Percentiles rank a stretch among this genome's conserved stretches.
These are phyloP conservation scores for Metarhizium brunneum DNA, from an alignment of 2,329 filamentous ascomycete species.

Conservation along the genomic window DNA sequence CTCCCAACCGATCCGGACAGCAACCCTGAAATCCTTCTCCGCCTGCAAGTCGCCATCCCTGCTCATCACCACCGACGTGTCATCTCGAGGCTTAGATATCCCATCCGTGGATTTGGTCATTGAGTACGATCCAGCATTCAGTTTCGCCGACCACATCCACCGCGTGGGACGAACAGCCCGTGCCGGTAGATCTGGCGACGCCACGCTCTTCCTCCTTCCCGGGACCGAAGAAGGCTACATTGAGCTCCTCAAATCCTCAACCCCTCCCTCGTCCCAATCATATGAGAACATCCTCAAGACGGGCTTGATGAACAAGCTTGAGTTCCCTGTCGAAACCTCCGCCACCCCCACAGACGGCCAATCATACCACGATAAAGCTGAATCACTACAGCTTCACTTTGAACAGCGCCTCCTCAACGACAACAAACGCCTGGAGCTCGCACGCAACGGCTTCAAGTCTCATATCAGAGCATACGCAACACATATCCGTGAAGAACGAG, in stretches of 20 bases:
- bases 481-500: conserved; percentile 75
- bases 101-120: conserved; percentile 91
- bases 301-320: conserved; percentile 51
- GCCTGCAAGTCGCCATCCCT: conserved; percentile 66
- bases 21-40: conserved; percentile 74
- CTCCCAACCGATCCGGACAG: conserved; percentile 76
- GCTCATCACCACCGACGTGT: conserved; percentile 89
- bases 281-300: conserved; percentile 53
- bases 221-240: conserved; percentile 91
- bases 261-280: conserved; percentile 38
- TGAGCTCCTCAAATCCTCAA: conserved; percentile 50
- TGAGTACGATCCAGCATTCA: conserved; percentile 94
- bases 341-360: conserved; percentile 30
- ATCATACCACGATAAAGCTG: conserved; percentile 41
- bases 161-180: conserved; percentile 90
- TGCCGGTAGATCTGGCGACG: conserved; percentile 79
- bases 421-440: conserved; percentile 65
- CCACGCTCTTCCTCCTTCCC: conserved; percentile 81
- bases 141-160: conserved; percentile 86
- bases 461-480: conserved; percentile 94
- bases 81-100: conserved; percentile 88
- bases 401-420: conserved; percentile 52
- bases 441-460: conserved; percentile 77
- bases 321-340: conserved; percentile 63
- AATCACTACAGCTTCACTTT: conserved; percentile 49